Base-by-base conservation (phyloP, 768 basidiomycete species). In the Mycena metata region DNA sequence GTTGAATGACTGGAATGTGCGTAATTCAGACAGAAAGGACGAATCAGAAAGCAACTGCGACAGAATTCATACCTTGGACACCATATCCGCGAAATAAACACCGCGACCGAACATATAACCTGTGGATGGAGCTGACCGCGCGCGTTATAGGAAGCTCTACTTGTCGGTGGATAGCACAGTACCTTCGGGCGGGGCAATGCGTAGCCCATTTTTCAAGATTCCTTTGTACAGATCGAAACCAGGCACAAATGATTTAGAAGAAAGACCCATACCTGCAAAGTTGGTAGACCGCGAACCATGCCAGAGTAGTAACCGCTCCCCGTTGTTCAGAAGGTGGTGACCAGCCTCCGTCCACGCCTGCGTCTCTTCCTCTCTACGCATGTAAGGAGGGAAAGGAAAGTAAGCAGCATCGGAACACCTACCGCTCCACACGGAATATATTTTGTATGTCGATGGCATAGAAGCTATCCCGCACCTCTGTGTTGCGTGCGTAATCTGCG, bases 171-270 rank as follows among this genome's bases (percentile, higher is more conserved):
- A 56, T 1, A 36, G 23, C n/a, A 16, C 60, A 4, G 16, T 21
- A 52, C 64, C 64, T 66, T 66, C 57, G 21, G 57, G 57, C 41
- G 64, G 64, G 15, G 64, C 57, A 17, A 66, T 66, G 11, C 57
- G 56, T 6, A 66, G 57, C 5, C 56, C 64, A 6, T 66, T 52
- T 43, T 66, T 66, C n/a, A 66, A n/a, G 19, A 66, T 66, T 35
- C 64, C 56, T 66, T 13, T 23, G 41, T 17, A 39, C 2, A 39
- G 2, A 15, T 39, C 39, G 23, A 15, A 12, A 39, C 5, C 21
- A 5, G 16, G 19, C 13, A 47, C 6, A 6, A 17, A 24, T 36
- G 9, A n/a, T 30, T 17, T 19, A 11, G 23, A 39, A n/a, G 36
- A 13, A 8, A 35, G 16, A 41, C 36, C 39, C 42, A 11, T 16